Conservation (phyloP, 148 eudicot species). For the Heliosperma pusillum region DNA sequence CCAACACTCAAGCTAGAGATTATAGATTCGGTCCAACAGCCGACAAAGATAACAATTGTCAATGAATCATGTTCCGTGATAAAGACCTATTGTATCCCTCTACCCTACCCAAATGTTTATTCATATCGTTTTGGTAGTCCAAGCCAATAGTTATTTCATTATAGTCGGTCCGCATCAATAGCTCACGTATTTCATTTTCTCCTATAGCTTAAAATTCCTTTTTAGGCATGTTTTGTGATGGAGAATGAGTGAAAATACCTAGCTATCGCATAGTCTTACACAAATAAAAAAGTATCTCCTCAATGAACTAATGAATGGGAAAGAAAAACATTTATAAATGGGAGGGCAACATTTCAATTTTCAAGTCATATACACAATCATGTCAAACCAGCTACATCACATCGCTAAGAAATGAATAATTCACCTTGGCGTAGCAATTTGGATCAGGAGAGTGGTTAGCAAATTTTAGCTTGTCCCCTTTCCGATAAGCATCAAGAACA, state of each 20-base stretch:
- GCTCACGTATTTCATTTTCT: background rate
- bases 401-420: background rate
- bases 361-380: too few relatives aligned
- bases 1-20: conserved; percentile 1
- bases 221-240: too few relatives aligned
- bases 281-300: too few relatives aligned
- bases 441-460: conserved; percentile 98
- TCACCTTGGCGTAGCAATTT: conserved; percentile 95
- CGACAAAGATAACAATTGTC: background rate
- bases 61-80: background rate
- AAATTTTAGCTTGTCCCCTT: conserved; percentile 92
- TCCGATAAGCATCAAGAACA: conserved; percentile 96
- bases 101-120: background rate
- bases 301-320: background rate
- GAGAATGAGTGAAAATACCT: background rate
- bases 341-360: too few relatives aligned
- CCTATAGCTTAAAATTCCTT: background rate
- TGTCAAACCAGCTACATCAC: background rate
- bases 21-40: background rate
- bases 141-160: too few relatives aligned
- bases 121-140: background rate
- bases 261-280: background rate
- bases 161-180: background rate
- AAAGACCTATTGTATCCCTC: background rate
- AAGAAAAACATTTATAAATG: too few relatives aligned